Evolutionary conservation across 2,329 filamentous ascomycete species (phyloP).

Genomic region (Leptographium procerum): DNA sequence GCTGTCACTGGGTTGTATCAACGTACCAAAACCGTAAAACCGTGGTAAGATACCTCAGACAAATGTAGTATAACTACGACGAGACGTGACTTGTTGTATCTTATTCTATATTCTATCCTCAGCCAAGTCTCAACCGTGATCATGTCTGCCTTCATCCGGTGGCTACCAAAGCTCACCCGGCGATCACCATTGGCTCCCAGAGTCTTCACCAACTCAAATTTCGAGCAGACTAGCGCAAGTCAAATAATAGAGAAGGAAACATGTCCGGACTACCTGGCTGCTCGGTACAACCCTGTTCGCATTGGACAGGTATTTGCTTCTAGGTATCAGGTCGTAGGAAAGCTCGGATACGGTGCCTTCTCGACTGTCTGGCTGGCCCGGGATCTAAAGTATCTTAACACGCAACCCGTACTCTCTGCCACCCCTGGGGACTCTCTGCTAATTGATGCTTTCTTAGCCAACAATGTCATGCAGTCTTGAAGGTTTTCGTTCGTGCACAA

Average conservation of each 20-base stretch:
- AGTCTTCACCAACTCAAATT: not conserved
- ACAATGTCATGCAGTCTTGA: not conserved
- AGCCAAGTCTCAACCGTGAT: too few species aligned
- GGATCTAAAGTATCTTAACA: constrained; percentile 17
- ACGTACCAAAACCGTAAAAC: too few species aligned
- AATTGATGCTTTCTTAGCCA: not conserved
- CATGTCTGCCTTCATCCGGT: not conserved
- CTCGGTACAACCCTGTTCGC: constrained; percentile 24
- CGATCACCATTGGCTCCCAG: not conserved
- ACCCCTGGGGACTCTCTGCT: too few species aligned
- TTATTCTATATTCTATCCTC: too few species aligned
- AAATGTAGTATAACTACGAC: too few species aligned
- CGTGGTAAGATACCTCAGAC: too few species aligned
- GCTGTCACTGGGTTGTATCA: too few species aligned
- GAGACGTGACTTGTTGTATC: too few species aligned
- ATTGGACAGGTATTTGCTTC: constrained; percentile 22
- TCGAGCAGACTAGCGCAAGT: not conserved
- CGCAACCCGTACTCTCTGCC: too few species aligned
- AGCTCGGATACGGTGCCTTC: constrained; percentile 28
- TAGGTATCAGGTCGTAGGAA: constrained; percentile 26
- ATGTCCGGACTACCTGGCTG: constrained; percentile 14
- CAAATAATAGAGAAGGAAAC: constrained; percentile 17
- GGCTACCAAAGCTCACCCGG: not conserved
- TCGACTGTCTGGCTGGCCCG: constrained; percentile 32
- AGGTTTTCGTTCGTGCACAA: not conserved